Evolutionary conservation across 169 alveolate genomes (phyloP).

Genomic region (Plasmodium fragile): DNA sequence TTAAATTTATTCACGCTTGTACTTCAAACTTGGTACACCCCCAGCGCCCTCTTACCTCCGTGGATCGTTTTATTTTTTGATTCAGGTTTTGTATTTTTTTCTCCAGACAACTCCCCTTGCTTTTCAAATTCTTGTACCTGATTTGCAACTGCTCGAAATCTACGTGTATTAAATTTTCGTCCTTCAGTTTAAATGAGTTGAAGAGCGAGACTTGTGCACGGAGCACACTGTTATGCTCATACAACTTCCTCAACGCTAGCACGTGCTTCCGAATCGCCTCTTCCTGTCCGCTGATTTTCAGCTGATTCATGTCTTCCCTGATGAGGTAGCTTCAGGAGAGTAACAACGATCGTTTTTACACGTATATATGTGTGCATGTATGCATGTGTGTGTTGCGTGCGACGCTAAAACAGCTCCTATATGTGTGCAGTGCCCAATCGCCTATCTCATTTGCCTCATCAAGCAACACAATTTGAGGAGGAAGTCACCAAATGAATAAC

Average conservation of each 20-base stretch:
- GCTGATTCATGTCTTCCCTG: constrained; percentile 53
- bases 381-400: too few species aligned
- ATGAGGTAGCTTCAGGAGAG: constrained; percentile 15
- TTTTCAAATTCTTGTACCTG: constrained; percentile 30
- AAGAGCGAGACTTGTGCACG: constrained; percentile 50
- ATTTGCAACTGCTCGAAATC: constrained; percentile 59
- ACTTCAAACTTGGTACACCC: neutral
- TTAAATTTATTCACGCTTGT: neutral
- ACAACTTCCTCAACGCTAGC: constrained; percentile 28
- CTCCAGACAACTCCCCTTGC: constrained; percentile 18
- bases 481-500: neutral
- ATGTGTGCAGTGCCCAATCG: too few species aligned
- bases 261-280: constrained; percentile 21
- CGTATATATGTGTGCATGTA: too few species aligned
- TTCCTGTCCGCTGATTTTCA: constrained; percentile 32
- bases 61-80: constrained; percentile 31
- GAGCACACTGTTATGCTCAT: constrained; percentile 60
- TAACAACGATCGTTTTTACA: neutral
- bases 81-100: constrained; percentile 48
- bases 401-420: too few species aligned
- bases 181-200: constrained; percentile 42
- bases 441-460: neutral
- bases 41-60: constrained; percentile 24
- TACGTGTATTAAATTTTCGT: constrained; percentile 66
- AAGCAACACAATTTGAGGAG: neutral